Conservation (phyloP, 805 yeast genomes). For the Metschnikowia santaceciliae region DNA sequence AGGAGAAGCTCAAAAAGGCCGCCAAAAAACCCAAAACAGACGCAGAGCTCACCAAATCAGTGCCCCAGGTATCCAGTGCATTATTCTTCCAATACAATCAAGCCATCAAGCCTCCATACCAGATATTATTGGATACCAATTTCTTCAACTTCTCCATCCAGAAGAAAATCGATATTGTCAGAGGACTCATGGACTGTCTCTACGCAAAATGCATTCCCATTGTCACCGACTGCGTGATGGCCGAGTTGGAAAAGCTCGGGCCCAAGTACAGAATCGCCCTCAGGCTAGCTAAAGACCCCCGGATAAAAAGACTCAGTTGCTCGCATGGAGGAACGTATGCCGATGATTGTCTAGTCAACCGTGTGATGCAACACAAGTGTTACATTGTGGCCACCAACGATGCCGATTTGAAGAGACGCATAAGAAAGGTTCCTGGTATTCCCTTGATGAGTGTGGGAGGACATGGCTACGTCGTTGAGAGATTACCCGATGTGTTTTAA, state of each 20-base stretch:
- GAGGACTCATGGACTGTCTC: slow-evolving; percentile 94
- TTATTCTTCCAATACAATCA: slow-evolving; percentile 90
- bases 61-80: slow-evolving; percentile 94
- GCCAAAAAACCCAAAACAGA: slow-evolving; percentile 45
- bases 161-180: slow-evolving; percentile 89
- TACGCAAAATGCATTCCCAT: slow-evolving; percentile 94
- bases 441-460: slow-evolving; percentile 97
- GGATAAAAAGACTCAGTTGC: slow-evolving; percentile 82
- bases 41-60: slow-evolving; percentile 52
- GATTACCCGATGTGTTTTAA: slow-evolving; percentile 89
- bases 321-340: slow-evolving; percentile 96
- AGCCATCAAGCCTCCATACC: slow-evolving; percentile 97
- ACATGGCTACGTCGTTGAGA: slow-evolving; percentile 86
- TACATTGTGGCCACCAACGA: slow-evolving; percentile 97
- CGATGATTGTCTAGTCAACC: slow-evolving; percentile 91
- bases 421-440: slow-evolving; percentile 95
- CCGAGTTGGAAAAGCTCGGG: slow-evolving; percentile 94
- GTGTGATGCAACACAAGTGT: slow-evolving; percentile 95
- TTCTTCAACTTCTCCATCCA: slow-evolving; percentile 95
- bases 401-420: slow-evolving; percentile 91
- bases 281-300: slow-evolving; percentile 87
- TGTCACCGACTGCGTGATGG: slow-evolving; percentile 96
- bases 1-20: slow-evolving; percentile 41
- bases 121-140: slow-evolving; percentile 92
- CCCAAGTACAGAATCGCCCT: slow-evolving; percentile 93